These are phyloP conservation scores for Xylaria sp. DNA, from an alignment of 2,329 filamentous ascomycete genomes.

Conservation along the genomic window DNA sequence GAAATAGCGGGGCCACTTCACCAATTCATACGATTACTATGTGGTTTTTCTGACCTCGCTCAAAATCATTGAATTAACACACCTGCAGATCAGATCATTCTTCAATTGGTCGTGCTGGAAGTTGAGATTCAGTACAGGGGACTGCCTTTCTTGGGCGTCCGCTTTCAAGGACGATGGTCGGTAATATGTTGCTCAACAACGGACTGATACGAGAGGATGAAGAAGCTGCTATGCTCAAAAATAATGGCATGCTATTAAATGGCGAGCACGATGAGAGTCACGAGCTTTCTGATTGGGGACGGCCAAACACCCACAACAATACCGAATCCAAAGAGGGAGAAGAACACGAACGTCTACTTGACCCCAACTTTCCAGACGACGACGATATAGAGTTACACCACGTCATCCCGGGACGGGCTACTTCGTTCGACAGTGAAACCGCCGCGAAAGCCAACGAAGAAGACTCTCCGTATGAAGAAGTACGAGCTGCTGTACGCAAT, in stretches of 20 bases:
- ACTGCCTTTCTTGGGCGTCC: neutral
- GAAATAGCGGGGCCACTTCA: neutral
- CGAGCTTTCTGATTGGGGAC: conserved; percentile 31
- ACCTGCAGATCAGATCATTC: neutral
- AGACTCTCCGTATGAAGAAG: conserved; percentile 70
- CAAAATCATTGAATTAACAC: neutral
- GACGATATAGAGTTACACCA: conserved; percentile 45
- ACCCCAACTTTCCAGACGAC: conserved; percentile 56
- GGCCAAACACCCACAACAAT: conserved; percentile 45
- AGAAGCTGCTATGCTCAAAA: neutral
- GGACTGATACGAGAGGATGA: neutral
- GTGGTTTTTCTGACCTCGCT: neutral
- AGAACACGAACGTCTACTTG: conserved; percentile 62
- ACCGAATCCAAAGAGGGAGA: conserved; percentile 52
- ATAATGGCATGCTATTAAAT: neutral
- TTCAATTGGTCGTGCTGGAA: neutral
- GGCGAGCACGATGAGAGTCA: conserved; percentile 8
- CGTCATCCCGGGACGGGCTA: conserved; percentile 29
- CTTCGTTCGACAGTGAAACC: conserved; percentile 38
- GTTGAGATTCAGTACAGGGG: neutral
- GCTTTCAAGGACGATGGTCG: conserved; percentile 2
- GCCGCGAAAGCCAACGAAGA: conserved; percentile 48
- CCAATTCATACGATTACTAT: neutral
- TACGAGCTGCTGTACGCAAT: conserved; percentile 67
- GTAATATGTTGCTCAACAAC: neutral